Percentiles rank a stretch among this genome's conserved stretches.
Conservation (phyloP, 345 rosid species). For the Arabidopsis arenosa region DNA sequence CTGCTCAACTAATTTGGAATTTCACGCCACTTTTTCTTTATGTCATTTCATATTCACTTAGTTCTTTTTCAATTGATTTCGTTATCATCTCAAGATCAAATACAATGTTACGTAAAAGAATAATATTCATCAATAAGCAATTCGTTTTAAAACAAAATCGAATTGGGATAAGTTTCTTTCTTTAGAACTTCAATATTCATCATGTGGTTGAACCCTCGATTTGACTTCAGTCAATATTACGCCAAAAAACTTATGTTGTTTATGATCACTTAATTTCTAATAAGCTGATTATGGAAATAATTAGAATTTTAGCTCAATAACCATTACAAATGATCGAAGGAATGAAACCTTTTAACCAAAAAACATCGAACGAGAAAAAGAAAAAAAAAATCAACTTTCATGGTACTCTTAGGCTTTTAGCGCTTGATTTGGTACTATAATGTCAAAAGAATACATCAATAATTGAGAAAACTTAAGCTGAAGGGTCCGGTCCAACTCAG, state of each 20-base stretch:
- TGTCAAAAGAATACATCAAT: slow-evolving; percentile 47
- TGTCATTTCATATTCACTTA: not conserved
- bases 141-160: not conserved
- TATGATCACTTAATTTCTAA: slow-evolving; percentile 12
- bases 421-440: slow-evolving; percentile 31
- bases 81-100: slow-evolving; percentile 14
- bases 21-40: slow-evolving; percentile 3
- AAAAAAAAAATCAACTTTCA: slow-evolving; percentile 6
- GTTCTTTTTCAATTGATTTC: not conserved
- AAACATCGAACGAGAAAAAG: not conserved
- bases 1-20: slow-evolving; percentile 37
- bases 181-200: slow-evolving; percentile 14
- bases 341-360: no score
- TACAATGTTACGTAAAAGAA: slow-evolving; percentile 2
- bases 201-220: slow-evolving; percentile 35
- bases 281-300: slow-evolving; percentile 1
- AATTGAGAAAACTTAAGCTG: slow-evolving; percentile 30
- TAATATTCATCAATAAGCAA: not conserved
- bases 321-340: not conserved
- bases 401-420: slow-evolving; percentile 6
- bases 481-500: slow-evolving; percentile 21
- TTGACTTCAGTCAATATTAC: slow-evolving; percentile 18
- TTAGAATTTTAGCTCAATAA: slow-evolving; percentile 33
- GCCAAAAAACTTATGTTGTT: not conserved
- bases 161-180: slow-evolving; percentile 19